Percentiles rank a stretch among this genome's conserved stretches.
These are phyloP conservation scores for Ogataea siamensis DNA, from an alignment of 805 yeast genomes.

Conservation along the genomic window DNA sequence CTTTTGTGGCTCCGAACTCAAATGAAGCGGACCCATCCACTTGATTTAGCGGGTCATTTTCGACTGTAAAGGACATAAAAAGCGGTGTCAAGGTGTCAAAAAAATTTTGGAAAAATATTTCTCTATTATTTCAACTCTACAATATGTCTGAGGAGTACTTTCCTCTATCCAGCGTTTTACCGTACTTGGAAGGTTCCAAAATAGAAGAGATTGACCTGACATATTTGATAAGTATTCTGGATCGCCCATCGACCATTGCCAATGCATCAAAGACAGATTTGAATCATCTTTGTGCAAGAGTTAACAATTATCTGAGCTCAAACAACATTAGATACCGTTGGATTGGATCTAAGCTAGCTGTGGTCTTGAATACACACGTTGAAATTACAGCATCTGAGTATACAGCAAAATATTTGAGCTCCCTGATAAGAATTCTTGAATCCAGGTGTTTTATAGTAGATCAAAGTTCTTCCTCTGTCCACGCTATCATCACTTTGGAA, in stretches of 20 bases:
- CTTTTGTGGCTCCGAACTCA: conserved; percentile 48
- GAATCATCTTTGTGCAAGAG: conserved; percentile 47
- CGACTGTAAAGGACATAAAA: conserved; percentile 13
- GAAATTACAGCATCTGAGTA: conserved; percentile 40
- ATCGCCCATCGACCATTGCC: conserved; percentile 33
- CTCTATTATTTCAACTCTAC: neutral
- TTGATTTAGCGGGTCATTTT: conserved; percentile 40
- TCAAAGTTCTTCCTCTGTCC: conserved; percentile 28
- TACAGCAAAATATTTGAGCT: conserved; percentile 40
- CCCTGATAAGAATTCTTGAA: conserved; percentile 41
- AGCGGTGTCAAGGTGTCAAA: conserved; percentile 13
- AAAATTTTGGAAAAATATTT: conserved; percentile 7
- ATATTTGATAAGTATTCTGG: conserved; percentile 23
- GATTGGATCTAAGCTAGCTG: conserved; percentile 56
- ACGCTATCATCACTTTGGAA: conserved; percentile 30
- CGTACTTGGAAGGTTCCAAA: conserved; percentile 26
- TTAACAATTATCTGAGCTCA: conserved; percentile 43
- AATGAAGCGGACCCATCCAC: conserved; percentile 82
- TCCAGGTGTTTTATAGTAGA: conserved; percentile 36
- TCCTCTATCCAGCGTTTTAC: conserved; percentile 28
- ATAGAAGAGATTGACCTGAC: conserved; percentile 25
- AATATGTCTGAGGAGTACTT: conserved; percentile 11
- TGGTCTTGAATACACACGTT: conserved; percentile 39
- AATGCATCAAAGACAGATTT: conserved; percentile 49
- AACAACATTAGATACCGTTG: conserved; percentile 48